Percentiles rank a stretch among this genome's conserved stretches.
Evolutionary conservation across 495 filamentous ascomycete species (phyloP).

Genomic region (Polyplosphaeria fusca): DNA sequence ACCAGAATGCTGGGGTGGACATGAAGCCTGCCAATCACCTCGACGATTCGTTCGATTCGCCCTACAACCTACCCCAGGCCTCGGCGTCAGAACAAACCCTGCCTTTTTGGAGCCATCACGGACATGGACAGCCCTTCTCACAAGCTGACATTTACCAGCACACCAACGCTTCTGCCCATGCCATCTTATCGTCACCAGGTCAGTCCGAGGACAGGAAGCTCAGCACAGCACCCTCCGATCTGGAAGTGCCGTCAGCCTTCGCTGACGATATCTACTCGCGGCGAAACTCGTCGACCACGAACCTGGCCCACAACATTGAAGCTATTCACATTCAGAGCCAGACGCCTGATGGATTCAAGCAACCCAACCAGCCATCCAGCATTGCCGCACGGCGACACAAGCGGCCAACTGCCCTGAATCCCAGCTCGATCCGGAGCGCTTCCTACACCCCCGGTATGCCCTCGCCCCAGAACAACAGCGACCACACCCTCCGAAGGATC

Average conservation of each 20-base stretch:
- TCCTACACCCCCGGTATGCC: conserved; percentile 40
- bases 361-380: conserved; percentile 36
- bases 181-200: conserved; percentile 22
- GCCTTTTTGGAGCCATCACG: conserved; percentile 19
- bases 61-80: conserved; percentile 23
- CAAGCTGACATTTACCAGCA: conserved; percentile 33
- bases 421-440: conserved; percentile 38
- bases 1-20: conserved; percentile 16
- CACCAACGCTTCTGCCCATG: conserved; percentile 27
- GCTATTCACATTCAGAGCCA: conserved; percentile 30
- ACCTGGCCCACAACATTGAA: conserved; percentile 30
- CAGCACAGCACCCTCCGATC: conserved; percentile 16
- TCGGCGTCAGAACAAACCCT: conserved; percentile 23
- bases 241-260: conserved; percentile 15
- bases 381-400: conserved; percentile 41
- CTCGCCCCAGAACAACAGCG: conserved; percentile 27
- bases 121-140: conserved; percentile 18
- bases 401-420: conserved; percentile 36
- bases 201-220: conserved; percentile 21
- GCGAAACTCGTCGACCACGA: conserved; percentile 33
- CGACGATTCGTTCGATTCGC: conserved; percentile 23
- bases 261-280: conserved; percentile 27
- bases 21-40: conserved; percentile 10
- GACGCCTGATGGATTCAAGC: conserved; percentile 34
- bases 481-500: conserved; percentile 41